Conservation (phyloP, 2,329 filamentous ascomycete species). For the Colletotrichum cordylinicola region DNA sequence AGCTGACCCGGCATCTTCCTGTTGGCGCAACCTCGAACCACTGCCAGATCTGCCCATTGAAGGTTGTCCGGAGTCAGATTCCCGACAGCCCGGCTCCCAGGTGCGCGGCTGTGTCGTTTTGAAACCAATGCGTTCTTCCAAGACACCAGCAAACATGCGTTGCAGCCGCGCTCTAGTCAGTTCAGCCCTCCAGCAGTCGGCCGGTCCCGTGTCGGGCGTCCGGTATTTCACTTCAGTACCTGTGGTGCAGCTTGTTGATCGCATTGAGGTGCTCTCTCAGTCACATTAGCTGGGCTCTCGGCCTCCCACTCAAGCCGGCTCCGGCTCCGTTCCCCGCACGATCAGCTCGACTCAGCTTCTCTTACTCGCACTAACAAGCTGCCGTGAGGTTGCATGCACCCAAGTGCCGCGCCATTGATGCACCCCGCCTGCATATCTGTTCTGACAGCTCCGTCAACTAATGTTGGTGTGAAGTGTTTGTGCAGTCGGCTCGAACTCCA, state of each 20-base stretch:
- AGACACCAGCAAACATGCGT: not conserved
- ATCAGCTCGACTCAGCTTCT: not conserved
- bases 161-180: not conserved
- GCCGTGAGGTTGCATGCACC: conserved; percentile 1
- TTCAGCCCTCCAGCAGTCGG: not conserved
- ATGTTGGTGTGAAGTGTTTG: not conserved
- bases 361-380: not conserved
- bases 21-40: not conserved
- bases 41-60: not conserved
- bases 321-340: not conserved
- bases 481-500: not conserved
- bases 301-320: not conserved
- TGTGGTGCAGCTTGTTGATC: not conserved
- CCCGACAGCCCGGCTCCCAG: not conserved
- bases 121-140: not conserved
- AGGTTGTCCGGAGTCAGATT: not conserved
- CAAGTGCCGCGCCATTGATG: conserved; percentile 3
- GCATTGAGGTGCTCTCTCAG: not conserved
- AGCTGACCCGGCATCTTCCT: not conserved
- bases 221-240: not conserved
- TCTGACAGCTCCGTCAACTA: not conserved
- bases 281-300: not conserved
- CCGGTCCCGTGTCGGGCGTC: not conserved
- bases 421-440: not conserved
- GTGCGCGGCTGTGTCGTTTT: not conserved